Evolutionary conservation across 306 rosid species (phyloP).

Genomic region (Styphnolobium japonicum): DNA sequence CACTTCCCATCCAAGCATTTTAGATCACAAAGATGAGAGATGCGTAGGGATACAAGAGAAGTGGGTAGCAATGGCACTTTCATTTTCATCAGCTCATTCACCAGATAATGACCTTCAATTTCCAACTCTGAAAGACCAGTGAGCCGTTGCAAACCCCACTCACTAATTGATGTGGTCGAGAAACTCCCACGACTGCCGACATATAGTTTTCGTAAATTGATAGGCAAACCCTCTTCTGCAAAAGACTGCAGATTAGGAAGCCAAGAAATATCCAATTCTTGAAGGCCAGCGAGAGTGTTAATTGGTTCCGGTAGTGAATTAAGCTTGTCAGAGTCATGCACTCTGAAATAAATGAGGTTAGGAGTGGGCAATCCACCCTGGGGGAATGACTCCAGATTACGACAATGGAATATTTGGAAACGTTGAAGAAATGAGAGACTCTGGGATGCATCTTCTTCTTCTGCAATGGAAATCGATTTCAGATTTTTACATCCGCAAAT

Average conservation of each 20-base stretch:
- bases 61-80: neutral
- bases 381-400: neutral
- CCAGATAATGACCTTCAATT: neutral
- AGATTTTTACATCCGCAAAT: neutral
- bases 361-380: neutral
- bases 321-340: neutral
- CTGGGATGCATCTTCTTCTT: neutral
- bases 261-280: neutral
- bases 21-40: neutral
- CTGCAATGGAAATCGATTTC: neutral
- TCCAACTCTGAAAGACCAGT: neutral
- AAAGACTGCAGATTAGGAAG: neutral
- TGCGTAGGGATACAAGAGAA: neutral
- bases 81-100: neutral
- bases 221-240: slow-evolving; percentile 1
- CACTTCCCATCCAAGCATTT: neutral
- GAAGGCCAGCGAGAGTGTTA: neutral
- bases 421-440: neutral
- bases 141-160: neutral
- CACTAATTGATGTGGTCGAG: neutral
- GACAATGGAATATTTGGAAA: rapidly evolving
- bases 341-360: neutral
- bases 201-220: neutral
- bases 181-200: neutral
- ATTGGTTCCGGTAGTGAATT: neutral